A percentile compares a stretch with the other conserved stretches of the same genome.
Conservation (phyloP, 2,329 filamentous ascomycete genomes). For the Ceratocystis huliohia region DNA sequence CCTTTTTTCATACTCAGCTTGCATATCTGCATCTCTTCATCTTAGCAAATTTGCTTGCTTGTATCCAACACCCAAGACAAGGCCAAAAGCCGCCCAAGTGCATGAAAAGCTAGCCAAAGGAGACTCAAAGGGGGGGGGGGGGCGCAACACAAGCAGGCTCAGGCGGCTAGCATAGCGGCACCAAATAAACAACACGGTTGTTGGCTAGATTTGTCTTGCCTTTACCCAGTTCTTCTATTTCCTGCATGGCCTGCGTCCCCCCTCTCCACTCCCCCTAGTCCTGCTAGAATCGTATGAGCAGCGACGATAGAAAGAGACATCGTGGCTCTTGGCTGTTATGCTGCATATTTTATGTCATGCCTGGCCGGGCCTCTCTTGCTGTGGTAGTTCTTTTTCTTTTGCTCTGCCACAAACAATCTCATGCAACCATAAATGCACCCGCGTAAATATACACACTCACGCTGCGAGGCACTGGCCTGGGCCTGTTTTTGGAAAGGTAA, state of each 20-base stretch:
- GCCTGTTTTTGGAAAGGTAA: too few relatives aligned
- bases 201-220: neutral
- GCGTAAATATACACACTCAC: neutral
- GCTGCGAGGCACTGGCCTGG: neutral
- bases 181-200: too few relatives aligned
- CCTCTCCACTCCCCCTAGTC: neutral
- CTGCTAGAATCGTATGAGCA: slow-evolving; percentile 6
- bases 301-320: too few relatives aligned
- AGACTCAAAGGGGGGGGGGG: too few relatives aligned
- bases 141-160: too few relatives aligned
- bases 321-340: neutral
- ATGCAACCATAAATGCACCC: neutral
- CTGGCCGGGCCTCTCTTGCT: neutral
- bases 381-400: neutral
- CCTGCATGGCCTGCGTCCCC: neutral
- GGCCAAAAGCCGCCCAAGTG: too few relatives aligned
- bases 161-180: too few relatives aligned
- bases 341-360: neutral
- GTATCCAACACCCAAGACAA: too few relatives aligned
- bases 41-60: neutral
- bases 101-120: too few relatives aligned
- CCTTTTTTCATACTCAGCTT: neutral
- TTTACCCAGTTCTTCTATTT: neutral
- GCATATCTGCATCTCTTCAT: neutral
- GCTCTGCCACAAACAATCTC: neutral